Conservation (phyloP, 108 stramenopile genomes). For the Fragilariopsis cylindrus region DNA sequence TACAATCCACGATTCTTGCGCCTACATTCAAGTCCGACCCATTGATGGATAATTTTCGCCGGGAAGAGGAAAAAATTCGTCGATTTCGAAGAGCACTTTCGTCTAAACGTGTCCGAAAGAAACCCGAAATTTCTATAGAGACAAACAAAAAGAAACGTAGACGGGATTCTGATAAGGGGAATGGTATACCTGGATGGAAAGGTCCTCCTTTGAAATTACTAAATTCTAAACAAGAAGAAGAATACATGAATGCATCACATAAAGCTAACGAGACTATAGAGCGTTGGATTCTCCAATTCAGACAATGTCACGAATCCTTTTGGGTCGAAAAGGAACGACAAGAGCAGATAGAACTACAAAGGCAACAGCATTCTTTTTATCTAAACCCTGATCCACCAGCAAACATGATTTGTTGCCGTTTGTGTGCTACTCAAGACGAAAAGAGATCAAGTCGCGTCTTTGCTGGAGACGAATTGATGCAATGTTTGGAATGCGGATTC, state of each 20-base stretch:
- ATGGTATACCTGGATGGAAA: conserved; percentile 18
- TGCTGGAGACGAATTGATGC: conserved; percentile 64
- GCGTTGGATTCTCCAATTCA: conserved; percentile 41
- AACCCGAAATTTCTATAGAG: conserved; percentile 19
- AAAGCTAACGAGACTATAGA: conserved; percentile 21
- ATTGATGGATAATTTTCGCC: conserved; percentile 21
- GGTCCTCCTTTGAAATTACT: conserved; percentile 12
- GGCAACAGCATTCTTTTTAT: conserved; percentile 7
- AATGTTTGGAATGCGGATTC: conserved; percentile 74
- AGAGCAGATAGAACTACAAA: conserved; percentile 6
- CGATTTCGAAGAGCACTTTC: conserved; percentile 25
- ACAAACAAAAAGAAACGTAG: conserved; percentile 26
- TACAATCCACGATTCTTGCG: background rate
- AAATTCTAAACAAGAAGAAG: conserved; percentile 20
- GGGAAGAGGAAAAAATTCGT: conserved; percentile 33
- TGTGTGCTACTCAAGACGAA: conserved; percentile 11
- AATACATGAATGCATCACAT: conserved; percentile 18
- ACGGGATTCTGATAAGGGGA: conserved; percentile 26
- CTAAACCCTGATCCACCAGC: background rate
- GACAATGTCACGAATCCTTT: conserved; percentile 24
- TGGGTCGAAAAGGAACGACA: conserved; percentile 24
- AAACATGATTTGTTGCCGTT: background rate
- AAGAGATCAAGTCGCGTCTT: conserved; percentile 5
- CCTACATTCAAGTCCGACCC: conserved; percentile 18
- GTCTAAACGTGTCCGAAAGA: conserved; percentile 25